A percentile compares a stretch with the other conserved stretches of the same genome.
These are phyloP conservation scores for Spizellomyces sp. DNA, from an alignment of 192 early-diverging fungal species.

Conservation along the genomic window DNA sequence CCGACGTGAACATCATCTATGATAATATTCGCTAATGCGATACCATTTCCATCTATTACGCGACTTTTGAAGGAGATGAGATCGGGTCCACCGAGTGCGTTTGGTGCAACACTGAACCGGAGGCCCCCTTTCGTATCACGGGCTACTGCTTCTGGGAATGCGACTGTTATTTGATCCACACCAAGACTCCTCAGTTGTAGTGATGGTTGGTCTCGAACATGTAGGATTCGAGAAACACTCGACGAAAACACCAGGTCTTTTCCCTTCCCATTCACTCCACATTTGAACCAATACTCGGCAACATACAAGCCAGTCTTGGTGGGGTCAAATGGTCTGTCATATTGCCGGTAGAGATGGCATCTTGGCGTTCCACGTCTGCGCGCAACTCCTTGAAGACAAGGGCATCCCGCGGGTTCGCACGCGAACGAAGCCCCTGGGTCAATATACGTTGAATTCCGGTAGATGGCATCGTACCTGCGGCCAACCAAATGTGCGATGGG, in stretches of 20 bases:
- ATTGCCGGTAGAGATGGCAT: neutral
- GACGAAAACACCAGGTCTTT: neutral
- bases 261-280: neutral
- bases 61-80: neutral
- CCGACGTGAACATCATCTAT: neutral
- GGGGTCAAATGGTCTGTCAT: neutral
- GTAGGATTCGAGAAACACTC: neutral
- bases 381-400: conserved; percentile 2
- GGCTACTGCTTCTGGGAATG: neutral
- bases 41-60: neutral
- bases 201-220: neutral
- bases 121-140: neutral
- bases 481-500: neutral
- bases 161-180: neutral
- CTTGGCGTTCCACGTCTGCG: neutral
- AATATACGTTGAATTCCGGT: neutral
- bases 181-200: neutral
- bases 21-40: neutral
- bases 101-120: neutral
- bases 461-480: neutral
- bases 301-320: neutral
- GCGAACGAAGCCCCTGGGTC: neutral
- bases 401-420: neutral
- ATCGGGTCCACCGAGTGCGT: no score
- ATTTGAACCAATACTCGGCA: conserved; percentile 1